phyloP scores from a whole-genome alignment of 208 protist species.

The Balamuthia mandrillaris region DNA sequence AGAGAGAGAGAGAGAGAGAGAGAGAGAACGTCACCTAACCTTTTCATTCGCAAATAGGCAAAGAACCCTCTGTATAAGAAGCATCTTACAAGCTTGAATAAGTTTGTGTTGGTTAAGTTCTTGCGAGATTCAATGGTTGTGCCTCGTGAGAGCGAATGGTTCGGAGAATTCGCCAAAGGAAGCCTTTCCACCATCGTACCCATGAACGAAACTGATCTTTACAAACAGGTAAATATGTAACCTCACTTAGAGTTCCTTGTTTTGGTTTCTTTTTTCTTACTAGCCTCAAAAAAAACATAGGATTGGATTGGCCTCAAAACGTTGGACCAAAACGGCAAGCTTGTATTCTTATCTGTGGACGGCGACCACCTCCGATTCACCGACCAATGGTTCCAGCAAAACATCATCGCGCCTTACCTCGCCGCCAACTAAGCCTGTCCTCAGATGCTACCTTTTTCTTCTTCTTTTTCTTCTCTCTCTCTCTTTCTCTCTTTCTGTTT shows the following conservation, averaged over 20 bases:
- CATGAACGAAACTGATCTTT: conserved; percentile 43
- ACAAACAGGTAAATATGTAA: conserved; percentile 44
- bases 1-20: too few species aligned
- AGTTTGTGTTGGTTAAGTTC: too few species aligned
- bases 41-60: too few species aligned
- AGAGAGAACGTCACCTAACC: too few species aligned
- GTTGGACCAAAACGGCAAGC: conserved; percentile 36
- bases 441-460: too few species aligned
- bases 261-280: neutral
- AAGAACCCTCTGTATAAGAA: too few species aligned
- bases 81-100: too few species aligned
- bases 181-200: conserved; percentile 34
- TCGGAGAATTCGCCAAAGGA: conserved; percentile 62
- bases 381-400: conserved; percentile 40
- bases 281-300: neutral
- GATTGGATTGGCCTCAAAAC: conserved; percentile 61
- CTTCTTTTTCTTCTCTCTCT: too few species aligned
- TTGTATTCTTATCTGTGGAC: conserved; percentile 34
- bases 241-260: neutral
- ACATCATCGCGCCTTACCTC: conserved; percentile 42
- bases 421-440: too few species aligned
- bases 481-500: too few species aligned
- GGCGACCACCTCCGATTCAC: conserved; percentile 54
- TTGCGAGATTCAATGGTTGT: conserved; percentile 43
- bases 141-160: conserved; percentile 54